phyloP scores from a whole-genome alignment of 139 green algal species.

The Micractinium sp. region DNA sequence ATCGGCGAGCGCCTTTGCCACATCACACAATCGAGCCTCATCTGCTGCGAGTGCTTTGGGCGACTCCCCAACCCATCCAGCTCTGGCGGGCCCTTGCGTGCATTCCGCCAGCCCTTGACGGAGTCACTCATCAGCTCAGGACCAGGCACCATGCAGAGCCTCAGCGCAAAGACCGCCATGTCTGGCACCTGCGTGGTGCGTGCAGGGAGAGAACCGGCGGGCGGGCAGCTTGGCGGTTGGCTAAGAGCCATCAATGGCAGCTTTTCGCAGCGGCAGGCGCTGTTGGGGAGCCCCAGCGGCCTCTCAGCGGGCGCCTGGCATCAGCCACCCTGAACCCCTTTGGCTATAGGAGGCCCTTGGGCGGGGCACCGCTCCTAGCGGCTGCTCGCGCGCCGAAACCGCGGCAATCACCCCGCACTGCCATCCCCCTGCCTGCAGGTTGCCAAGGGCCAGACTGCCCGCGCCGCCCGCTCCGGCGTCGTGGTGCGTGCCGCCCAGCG shows the following conservation, averaged over 20 bases:
- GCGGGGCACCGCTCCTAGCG: neutral
- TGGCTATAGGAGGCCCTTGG: no score
- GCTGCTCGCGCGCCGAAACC: no score
- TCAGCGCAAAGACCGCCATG: neutral
- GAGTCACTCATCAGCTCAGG: neutral
- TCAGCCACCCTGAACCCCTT: no score
- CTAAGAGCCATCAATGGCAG: neutral
- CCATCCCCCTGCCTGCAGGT: conserved; percentile 3
- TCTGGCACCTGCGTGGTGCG: neutral
- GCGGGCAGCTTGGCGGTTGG: neutral
- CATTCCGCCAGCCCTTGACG: neutral
- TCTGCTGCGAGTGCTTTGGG: neutral
- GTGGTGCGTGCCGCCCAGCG: neutral
- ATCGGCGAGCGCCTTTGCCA: neutral
- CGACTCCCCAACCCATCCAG: no score
- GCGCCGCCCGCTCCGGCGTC: conserved; percentile 1
- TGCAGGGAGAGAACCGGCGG: neutral
- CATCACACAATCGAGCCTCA: neutral
- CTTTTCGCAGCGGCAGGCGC: no score
- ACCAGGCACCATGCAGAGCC: neutral
- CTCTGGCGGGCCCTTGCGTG: neutral
- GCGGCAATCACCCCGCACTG: neutral
- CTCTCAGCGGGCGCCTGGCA: no score
- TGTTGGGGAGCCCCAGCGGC: no score
- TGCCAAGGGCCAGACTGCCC: conserved; percentile 14